These are phyloP conservation scores for Globisporangium irregulare DNA, from an alignment of 352 stramenopile species.

Conservation along the genomic window DNA sequence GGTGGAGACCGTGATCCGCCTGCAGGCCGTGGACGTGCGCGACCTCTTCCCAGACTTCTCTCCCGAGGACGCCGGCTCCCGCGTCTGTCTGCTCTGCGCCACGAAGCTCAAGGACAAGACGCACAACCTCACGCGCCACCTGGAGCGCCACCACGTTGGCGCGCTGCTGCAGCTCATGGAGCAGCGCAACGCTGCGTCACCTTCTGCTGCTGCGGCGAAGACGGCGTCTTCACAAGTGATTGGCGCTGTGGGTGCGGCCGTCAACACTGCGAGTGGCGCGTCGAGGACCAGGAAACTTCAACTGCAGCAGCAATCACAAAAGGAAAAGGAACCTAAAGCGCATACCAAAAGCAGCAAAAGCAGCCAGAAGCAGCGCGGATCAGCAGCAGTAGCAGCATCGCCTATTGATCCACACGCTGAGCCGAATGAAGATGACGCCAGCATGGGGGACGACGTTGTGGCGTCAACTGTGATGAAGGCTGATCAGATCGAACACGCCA, in stretches of 20 bases:
- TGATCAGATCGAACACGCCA: constrained; percentile 20
- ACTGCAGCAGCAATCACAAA: not conserved
- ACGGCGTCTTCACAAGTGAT: constrained; percentile 10
- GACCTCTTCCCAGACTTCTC: constrained; percentile 45
- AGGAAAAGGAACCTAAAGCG: not conserved
- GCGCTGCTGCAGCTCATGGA: constrained; percentile 50
- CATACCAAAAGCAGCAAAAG: not conserved
- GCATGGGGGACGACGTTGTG: not conserved
- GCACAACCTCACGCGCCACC: constrained; percentile 59
- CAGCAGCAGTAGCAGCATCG: not conserved
- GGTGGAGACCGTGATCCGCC: constrained; percentile 50
- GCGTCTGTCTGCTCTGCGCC: constrained; percentile 43
- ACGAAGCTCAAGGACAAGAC: constrained; percentile 62
- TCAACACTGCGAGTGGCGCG: not conserved
- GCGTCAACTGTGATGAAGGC: not conserved
- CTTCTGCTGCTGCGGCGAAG: constrained; percentile 11
- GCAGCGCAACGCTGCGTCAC: constrained; percentile 33
- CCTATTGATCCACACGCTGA: not conserved
- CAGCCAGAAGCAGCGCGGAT: not conserved
- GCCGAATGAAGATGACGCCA: not conserved
- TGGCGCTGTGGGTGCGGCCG: not conserved
- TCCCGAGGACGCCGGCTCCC: constrained; percentile 34
- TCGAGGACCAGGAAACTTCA: constrained; percentile 11
- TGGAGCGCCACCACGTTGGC: constrained; percentile 49
- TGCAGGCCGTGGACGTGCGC: constrained; percentile 45